A percentile compares a stretch with the other conserved stretches of the same genome.
These are phyloP conservation scores for Cucumis melo DNA, from an alignment of 306 rosid genomes.

Conservation along the genomic window DNA sequence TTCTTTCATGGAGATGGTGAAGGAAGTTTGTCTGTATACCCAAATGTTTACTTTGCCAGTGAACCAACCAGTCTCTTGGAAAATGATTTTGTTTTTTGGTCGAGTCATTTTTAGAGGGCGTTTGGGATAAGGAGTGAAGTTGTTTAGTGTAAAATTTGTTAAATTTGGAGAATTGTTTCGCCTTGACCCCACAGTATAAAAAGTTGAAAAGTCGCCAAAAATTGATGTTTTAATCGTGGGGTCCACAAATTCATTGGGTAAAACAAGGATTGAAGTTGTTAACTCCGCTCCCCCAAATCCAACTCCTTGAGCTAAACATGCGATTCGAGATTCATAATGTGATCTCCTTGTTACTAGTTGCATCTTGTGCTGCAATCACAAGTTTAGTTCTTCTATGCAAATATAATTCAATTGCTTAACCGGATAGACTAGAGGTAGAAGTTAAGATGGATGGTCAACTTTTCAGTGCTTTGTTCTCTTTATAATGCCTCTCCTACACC, in stretches of 20 bases:
- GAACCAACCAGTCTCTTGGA: not conserved
- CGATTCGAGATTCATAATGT: not conserved
- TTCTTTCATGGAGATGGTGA: not conserved
- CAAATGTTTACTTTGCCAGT: not conserved
- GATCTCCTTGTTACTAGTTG: not conserved
- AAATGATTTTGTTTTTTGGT: not conserved
- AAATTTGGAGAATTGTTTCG: too few species aligned
- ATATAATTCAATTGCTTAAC: not conserved
- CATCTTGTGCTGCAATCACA: not conserved
- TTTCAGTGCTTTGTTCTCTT: not conserved
- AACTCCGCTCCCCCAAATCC: too few species aligned
- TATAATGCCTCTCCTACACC: not conserved
- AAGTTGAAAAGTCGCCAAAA: too few species aligned
- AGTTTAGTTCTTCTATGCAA: not conserved
- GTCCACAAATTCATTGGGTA: too few species aligned
- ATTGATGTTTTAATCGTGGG: too few species aligned
- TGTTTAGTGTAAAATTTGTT: too few species aligned
- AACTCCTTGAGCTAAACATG: too few species aligned
- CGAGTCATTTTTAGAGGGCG: not conserved
- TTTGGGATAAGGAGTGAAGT: too few species aligned
- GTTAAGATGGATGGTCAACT: not conserved
- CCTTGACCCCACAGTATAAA: too few species aligned
- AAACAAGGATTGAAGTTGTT: too few species aligned
- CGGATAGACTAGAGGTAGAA: not conserved
- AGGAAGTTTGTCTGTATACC: not conserved